A percentile compares a stretch with the other conserved stretches of the same genome.
phyloP scores from a whole-genome alignment of 1,139 yeast species.

The Hansenula anomala region DNA sequence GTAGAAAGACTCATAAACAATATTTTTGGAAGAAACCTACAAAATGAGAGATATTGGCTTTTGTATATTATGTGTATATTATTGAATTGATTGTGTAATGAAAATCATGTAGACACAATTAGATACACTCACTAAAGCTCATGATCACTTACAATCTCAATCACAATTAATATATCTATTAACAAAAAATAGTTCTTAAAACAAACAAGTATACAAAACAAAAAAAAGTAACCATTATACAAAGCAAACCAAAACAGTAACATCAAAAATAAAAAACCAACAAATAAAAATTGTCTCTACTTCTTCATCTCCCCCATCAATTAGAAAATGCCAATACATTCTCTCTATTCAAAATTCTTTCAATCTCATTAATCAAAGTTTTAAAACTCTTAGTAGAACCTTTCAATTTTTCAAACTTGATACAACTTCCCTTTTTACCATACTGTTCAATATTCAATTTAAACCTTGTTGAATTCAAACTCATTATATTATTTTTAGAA shows the following conservation, averaged over 20 bases:
- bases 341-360: slow-evolving; percentile 39
- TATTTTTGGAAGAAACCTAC: slow-evolving; percentile 78
- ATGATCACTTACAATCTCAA: too few relatives aligned
- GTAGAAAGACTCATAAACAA: slow-evolving; percentile 93
- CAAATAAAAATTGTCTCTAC: too few relatives aligned
- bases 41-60: not conserved
- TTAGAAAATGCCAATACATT: slow-evolving; percentile 26
- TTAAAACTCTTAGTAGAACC: slow-evolving; percentile 69
- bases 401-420: slow-evolving; percentile 50
- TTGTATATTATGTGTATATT: not conserved
- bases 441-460: slow-evolving; percentile 43
- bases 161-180: too few relatives aligned
- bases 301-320: too few relatives aligned
- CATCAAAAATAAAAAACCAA: too few relatives aligned
- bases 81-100: too few relatives aligned
- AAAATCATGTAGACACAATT: too few relatives aligned
- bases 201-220: too few relatives aligned
- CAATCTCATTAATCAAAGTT: slow-evolving; percentile 47
- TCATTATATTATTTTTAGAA: slow-evolving; percentile 55
- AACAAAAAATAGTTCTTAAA: too few relatives aligned
- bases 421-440: slow-evolving; percentile 37
- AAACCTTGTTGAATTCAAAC: slow-evolving; percentile 62
- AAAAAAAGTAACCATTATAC: too few relatives aligned
- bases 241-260: too few relatives aligned
- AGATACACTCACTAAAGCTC: too few relatives aligned